These are phyloP conservation scores for Tremellales sp. DNA, from an alignment of 1,284 basidiomycete species.

Conservation along the genomic window DNA sequence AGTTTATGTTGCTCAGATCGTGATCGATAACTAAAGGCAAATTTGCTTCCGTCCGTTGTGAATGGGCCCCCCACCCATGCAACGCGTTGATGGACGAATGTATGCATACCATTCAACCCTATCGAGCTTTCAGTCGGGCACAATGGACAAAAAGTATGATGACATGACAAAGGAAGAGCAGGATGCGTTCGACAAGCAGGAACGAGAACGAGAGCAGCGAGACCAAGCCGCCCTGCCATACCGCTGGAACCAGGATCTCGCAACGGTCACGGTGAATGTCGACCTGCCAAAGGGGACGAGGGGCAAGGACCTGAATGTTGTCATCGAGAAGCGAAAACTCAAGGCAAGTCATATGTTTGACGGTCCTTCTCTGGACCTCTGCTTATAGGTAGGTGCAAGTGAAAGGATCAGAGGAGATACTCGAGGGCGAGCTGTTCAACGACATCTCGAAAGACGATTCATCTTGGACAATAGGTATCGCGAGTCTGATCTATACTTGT, in stretches of 20 bases:
- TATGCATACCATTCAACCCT: not conserved
- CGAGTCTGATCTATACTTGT: not conserved
- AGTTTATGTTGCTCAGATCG: no score
- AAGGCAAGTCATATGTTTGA: conserved; percentile 43
- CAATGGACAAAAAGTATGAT: conserved; percentile 53
- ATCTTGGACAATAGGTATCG: conserved; percentile 89
- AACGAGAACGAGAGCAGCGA: conserved; percentile 63
- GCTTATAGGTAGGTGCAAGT: conserved; percentile 57
- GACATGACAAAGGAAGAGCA: conserved; percentile 72
- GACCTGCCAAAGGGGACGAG: conserved; percentile 84
- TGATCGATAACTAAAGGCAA: no score
- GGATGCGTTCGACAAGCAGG: conserved; percentile 64
- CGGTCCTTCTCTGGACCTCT: not conserved
- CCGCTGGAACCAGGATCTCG: conserved; percentile 84
- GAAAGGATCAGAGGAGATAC: conserved; percentile 71
- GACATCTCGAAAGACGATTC: conserved; percentile 95
- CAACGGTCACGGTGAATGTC: conserved; percentile 76
- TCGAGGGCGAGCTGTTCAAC: conserved; percentile 86
- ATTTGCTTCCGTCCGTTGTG: not conserved
- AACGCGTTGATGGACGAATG: not conserved
- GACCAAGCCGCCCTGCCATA: conserved; percentile 93
- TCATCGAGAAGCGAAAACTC: conserved; percentile 75
- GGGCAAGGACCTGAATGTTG: conserved; percentile 68
- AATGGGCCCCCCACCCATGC: not conserved
- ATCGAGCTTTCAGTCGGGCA: no score